Evolutionary conservation across 2,329 filamentous ascomycete genomes (phyloP).

Genomic region (Lecanicillium sp.): DNA sequence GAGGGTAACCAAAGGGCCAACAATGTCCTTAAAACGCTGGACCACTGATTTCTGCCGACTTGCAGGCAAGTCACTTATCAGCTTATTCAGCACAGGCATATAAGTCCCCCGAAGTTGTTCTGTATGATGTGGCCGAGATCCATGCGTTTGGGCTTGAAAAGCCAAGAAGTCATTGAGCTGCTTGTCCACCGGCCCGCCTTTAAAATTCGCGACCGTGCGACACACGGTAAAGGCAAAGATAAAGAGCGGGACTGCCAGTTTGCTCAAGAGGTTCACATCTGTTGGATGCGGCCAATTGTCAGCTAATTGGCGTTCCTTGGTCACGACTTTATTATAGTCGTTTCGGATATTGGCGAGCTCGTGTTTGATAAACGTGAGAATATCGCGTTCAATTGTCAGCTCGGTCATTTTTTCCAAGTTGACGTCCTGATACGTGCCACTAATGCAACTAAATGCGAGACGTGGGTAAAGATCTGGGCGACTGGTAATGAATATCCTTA

Average conservation of each 20-base stretch:
- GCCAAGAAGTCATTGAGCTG: conserved; percentile 18
- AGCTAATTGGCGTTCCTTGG: conserved; percentile 1
- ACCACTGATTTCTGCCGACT: conserved; percentile 7
- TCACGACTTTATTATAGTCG: conserved; percentile 11
- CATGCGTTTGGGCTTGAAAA: conserved; percentile 2
- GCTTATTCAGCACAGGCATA: conserved; percentile 10
- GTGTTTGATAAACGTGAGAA: conserved; percentile 21
- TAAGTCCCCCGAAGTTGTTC: conserved; percentile 13
- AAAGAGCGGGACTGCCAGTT: conserved; percentile 21
- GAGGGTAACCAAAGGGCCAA: conserved; percentile 19
- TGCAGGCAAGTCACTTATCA: neutral
- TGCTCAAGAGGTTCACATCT: conserved; percentile 11
- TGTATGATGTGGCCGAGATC: conserved; percentile 4
- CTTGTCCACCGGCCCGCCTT: conserved; percentile 12
- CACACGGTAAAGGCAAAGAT: conserved; percentile 22
- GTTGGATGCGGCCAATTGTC: conserved; percentile 6
- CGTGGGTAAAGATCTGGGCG: conserved; percentile 27
- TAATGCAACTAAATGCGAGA: conserved; percentile 22
- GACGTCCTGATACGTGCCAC: conserved; percentile 21
- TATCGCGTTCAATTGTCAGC: conserved; percentile 23
- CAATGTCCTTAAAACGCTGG: conserved; percentile 14
- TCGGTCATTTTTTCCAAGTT: conserved; percentile 24
- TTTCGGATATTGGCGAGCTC: conserved; percentile 20
- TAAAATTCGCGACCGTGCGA: conserved; percentile 17
- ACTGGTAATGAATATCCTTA: conserved; percentile 28